Evolutionary conservation across 1,139 yeast genomes (phyloP).

Genomic region (Yamadazyma kanchanaburiensis): DNA sequence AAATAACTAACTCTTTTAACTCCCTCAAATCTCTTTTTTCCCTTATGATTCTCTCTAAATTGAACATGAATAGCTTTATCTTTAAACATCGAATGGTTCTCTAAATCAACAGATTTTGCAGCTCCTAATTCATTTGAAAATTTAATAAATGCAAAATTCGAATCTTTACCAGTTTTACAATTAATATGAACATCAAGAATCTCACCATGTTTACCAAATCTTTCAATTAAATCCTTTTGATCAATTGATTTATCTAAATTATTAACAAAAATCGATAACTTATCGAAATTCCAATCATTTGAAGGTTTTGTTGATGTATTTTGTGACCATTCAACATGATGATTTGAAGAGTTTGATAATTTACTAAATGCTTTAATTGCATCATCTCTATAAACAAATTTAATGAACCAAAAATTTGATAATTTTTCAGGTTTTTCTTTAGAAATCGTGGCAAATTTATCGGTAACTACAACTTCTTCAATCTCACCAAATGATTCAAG

Average conservation of each 20-base stretch:
- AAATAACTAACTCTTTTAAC: neutral
- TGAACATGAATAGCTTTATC: conserved; percentile 81
- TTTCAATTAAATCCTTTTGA: conserved; percentile 47
- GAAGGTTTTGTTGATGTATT: conserved; percentile 46
- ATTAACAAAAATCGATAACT: conserved; percentile 72
- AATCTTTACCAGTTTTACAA: conserved; percentile 25
- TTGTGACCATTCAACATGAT: conserved; percentile 81
- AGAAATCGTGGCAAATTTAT: conserved; percentile 4
- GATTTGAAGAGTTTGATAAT: conserved; percentile 50
- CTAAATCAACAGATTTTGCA: conserved; percentile 77
- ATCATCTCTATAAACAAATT: conserved; percentile 83
- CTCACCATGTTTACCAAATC: conserved; percentile 68
- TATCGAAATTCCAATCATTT: conserved; percentile 46
- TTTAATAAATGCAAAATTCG: conserved; percentile 70
- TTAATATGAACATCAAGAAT: conserved; percentile 53
- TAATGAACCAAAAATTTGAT: conserved; percentile 68
- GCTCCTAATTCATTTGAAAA: conserved; percentile 68
- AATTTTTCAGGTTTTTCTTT: neutral
- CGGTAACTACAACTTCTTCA: conserved; percentile 2
- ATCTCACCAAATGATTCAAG: conserved; percentile 25
- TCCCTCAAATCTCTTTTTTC: neutral
- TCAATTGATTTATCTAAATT: conserved; percentile 57
- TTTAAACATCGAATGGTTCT: conserved; percentile 72
- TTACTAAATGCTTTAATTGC: conserved; percentile 84
- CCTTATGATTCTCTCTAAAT: conserved; percentile 57